A percentile compares a stretch with the other conserved stretches of the same genome.
These are phyloP conservation scores for Hymenochaete sp. DNA, from an alignment of 1,284 basidiomycete genomes.

Conservation along the genomic window DNA sequence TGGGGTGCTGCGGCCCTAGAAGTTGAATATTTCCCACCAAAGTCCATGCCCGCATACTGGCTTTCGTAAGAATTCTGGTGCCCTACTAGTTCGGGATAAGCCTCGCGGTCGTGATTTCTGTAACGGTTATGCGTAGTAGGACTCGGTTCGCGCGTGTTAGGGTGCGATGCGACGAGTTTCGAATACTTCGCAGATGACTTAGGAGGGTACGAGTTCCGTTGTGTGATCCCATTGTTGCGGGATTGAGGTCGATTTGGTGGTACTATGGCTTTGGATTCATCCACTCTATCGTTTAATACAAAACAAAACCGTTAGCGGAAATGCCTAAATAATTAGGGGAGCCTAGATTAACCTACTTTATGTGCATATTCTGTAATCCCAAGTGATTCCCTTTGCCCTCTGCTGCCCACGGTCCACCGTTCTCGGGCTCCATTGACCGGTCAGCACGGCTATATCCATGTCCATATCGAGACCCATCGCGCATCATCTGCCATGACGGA, in stretches of 20 bases:
- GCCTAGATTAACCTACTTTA: conserved; percentile 39
- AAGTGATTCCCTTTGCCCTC: conserved; percentile 49
- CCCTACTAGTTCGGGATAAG: not conserved
- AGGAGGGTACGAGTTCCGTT: conserved; percentile 1
- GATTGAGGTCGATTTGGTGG: not conserved
- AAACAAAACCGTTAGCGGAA: not conserved
- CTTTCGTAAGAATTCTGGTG: not conserved
- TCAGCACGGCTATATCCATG: not conserved
- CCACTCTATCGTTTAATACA: not conserved
- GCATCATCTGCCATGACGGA: too few species aligned
- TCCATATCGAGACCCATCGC: too few species aligned
- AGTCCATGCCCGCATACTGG: not conserved
- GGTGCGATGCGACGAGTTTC: not conserved
- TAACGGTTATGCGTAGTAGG: not conserved
- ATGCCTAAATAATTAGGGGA: not conserved
- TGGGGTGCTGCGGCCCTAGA: not conserved
- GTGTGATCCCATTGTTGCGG: not conserved
- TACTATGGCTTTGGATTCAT: not conserved
- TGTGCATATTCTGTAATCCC: conserved; percentile 56
- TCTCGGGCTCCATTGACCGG: not conserved
- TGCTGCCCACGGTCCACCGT: conserved; percentile 15
- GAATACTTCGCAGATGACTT: not conserved
- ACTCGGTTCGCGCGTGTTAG: conserved; percentile 5
- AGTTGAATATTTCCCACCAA: not conserved
- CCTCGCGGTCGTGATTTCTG: not conserved